phyloP scores from a whole-genome alignment of 495 filamentous ascomycete genomes.

The Trichoderma orchidacearum region DNA sequence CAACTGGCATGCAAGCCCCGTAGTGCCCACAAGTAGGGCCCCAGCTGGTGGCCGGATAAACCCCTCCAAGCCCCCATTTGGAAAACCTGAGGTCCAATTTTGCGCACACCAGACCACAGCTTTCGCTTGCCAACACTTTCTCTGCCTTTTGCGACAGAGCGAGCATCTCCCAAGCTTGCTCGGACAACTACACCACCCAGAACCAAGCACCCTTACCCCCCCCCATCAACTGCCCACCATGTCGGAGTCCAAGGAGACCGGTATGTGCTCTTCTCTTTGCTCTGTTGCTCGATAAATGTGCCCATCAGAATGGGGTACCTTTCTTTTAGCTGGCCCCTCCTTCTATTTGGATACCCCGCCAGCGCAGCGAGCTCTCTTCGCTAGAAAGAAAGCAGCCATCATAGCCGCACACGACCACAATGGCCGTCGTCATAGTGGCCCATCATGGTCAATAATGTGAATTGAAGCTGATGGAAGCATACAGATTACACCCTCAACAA shows the following conservation, averaged over 20 bases:
- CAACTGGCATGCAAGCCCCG: slow-evolving; percentile 1
- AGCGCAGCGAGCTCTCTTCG: background rate
- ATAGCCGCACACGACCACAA: background rate
- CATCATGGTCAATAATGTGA: background rate
- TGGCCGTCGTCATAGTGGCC: background rate
- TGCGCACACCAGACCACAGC: slow-evolving; percentile 1
- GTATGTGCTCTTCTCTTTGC: background rate
- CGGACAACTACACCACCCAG: background rate
- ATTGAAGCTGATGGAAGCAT: background rate
- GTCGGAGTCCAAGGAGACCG: slow-evolving; percentile 4
- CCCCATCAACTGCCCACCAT: slow-evolving; percentile 1
- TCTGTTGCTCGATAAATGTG: background rate
- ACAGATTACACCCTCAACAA: slow-evolving; percentile 90
- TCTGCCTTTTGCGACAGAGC: background rate
- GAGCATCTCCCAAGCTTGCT: background rate
- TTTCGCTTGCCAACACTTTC: background rate
- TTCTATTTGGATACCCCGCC: background rate
- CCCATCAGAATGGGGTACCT: too few relatives aligned
- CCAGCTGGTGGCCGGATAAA: background rate
- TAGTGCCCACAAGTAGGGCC: background rate
- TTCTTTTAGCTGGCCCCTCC: background rate
- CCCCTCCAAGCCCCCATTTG: background rate
- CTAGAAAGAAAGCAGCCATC: background rate
- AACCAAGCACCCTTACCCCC: background rate
- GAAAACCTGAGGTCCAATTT: background rate